Evolutionary conservation across 768 basidiomycete genomes (phyloP).

Genomic region (Mrakia frigida): DNA sequence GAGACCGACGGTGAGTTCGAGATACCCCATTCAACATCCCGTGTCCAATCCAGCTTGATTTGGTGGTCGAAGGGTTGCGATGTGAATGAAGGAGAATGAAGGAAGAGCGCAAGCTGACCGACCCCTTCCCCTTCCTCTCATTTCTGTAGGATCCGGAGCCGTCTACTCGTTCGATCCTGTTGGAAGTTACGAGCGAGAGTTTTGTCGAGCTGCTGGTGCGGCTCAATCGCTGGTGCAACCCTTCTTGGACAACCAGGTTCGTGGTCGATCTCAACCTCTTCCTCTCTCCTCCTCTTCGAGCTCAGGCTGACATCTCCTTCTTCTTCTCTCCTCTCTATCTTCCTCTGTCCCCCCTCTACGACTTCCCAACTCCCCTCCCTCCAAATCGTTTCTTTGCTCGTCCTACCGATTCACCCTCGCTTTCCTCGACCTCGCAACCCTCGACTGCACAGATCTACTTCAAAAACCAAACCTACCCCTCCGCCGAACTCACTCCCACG

Average conservation of each 20-base stretch:
- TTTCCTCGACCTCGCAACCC: no score
- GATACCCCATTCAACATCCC: not conserved
- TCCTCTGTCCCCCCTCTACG: not conserved
- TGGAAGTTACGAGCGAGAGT: constrained; percentile 94
- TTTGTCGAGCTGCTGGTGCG: constrained; percentile 91
- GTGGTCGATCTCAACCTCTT: constrained; percentile 43
- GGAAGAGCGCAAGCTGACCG: not conserved
- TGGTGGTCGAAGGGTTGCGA: not conserved
- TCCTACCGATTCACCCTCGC: not conserved
- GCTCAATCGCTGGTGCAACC: constrained; percentile 93
- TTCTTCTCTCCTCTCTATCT: not conserved
- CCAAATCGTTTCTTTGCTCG: not conserved
- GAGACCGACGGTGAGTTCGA: constrained; percentile 70
- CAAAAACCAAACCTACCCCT: constrained; percentile 73
- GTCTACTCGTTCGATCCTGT: constrained; percentile 99
- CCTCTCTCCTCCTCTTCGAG: no score
- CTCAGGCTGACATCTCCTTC: no score
- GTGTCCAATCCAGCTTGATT: not conserved
- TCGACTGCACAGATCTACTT: constrained; percentile 89
- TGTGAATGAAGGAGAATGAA: no score
- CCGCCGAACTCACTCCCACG: constrained; percentile 32
- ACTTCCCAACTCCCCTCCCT: no score
- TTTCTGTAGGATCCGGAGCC: constrained; percentile 73
- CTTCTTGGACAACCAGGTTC: constrained; percentile 95
- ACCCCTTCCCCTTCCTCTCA: constrained; percentile 18